Evolutionary conservation across 768 basidiomycete species (phyloP), one percentile per base, ranked within the genome.

Genomic region (Baorangia bicolor): DNA sequence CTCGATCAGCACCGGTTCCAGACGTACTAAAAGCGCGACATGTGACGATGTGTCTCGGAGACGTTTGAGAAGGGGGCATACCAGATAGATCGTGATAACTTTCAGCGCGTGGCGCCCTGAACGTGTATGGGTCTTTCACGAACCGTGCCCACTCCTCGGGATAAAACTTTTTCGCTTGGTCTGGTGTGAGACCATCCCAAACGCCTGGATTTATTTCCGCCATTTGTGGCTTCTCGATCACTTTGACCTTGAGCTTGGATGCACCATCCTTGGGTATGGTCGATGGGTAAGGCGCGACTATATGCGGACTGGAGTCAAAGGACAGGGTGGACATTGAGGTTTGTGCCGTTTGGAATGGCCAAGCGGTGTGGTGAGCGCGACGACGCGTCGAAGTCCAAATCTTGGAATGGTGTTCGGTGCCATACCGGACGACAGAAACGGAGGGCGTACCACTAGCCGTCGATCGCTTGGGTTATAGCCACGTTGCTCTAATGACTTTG

Each of bases 351-450:
- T 88, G 74, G 72, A 98, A 98, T 1, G 97, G 97, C 91, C 94
- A 96, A 2, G 95, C 94, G 4, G 94, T 96, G 67, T 98, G 94
- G 66, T 96, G 88, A 5, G 96, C 91, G 48, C 97, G 80, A 46
- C 94, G 80, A 14, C 97, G 86, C 0, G 97, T 90, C 1, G 94
- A 98, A 0, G 97, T 97, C 97, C 97, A 99, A 38, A 99, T 90
- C 95, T 97, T 37, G 42, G 14, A 10, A 65, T 11, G 38, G 9
- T 49, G 34, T 50, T 50, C 14, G 13, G 37, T 46, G 40, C 23
- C 28, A 16, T 50, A 20, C 16, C 7, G 27, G 33, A 21, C 18
- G 14, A 60, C 12, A 47, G 20, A 25, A 41, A 25, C 3, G 20
- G 35, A 8, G 18, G 14, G 75, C 85, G 34, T 73, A 91, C 90